Evolutionary conservation across 1,139 yeast genomes (phyloP), one percentile per base, ranked within the genome.

Genomic region (Ogataea hybrid): DNA sequence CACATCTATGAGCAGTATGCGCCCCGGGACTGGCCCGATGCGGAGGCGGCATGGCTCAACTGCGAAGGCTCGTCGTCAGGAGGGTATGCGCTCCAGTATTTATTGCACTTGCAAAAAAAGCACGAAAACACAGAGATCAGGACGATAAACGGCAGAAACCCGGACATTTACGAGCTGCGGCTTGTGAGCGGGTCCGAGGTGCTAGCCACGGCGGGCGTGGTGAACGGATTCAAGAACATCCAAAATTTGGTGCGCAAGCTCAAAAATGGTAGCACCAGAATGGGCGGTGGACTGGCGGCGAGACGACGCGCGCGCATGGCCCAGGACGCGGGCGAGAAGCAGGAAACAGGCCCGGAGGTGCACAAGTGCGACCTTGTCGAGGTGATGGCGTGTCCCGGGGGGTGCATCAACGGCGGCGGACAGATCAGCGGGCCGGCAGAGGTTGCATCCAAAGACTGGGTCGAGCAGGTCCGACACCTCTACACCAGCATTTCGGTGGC

Each of bases 401-500:
- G 98, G 1, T 92, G 98, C 58, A 85, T 90, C 44, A 92, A 92
- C 58, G 99, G 99, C 7, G 97, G 98, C 14, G 99, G 99, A 0
- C 92, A 89, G 57, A 81, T 86, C 28, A 70, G 75, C 16, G 68
- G 75, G 25, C 79, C 85, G 0, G 56, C 54, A 6, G 65, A 57
- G 3, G 50, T 58, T 0, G 37, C 50, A 9, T 69, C 67, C 30
- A 73, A 71, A 48, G 69, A 65, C 12, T 76, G 81, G 81, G 52
- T 72, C 14, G 49, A 51, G 4, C 51, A 58, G 25, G 69, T 69
- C 4, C 49, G 50, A 30, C 49, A 50, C 2, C 41, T 56, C 23
- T 58, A 59, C 35, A 51, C 50, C 6, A 20, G 51, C 11, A 54
- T 61, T 10, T 56, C 59, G 11, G 25, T 17, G 5, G 39, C 32